These are phyloP conservation scores for Podospora pseudoanserina DNA, from an alignment of 495 filamentous ascomycete genomes.

Conservation along the genomic window DNA sequence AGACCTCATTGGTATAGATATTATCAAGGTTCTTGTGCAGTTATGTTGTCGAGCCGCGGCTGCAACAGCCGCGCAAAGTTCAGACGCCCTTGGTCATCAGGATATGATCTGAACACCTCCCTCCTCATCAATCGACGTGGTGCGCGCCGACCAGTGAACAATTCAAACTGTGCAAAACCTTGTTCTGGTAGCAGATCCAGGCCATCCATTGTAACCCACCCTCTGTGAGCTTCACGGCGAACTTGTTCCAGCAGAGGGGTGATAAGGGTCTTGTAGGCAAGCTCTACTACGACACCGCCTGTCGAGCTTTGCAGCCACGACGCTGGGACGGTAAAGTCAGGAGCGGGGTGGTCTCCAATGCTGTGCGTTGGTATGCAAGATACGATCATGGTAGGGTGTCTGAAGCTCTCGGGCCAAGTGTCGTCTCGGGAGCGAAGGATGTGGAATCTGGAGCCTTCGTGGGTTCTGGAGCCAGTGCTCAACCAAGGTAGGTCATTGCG, in stretches of 20 bases:
- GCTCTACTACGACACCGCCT: slow-evolving; percentile 68
- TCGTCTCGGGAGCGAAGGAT: slow-evolving; percentile 55
- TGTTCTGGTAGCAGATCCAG: slow-evolving; percentile 72
- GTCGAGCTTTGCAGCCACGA: slow-evolving; percentile 67
- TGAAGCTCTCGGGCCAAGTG: slow-evolving; percentile 59
- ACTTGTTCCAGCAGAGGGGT: slow-evolving; percentile 64
- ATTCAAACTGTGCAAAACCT: slow-evolving; percentile 72
- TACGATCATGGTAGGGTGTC: slow-evolving; percentile 62
- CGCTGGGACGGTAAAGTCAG: slow-evolving; percentile 64
- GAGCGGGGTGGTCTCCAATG: slow-evolving; percentile 54
- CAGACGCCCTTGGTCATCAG: slow-evolving; percentile 33
- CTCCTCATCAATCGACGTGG: slow-evolving; percentile 65
- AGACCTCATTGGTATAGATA: background rate
- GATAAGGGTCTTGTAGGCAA: slow-evolving; percentile 64
- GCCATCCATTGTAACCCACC: slow-evolving; percentile 69
- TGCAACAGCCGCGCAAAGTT: slow-evolving; percentile 27
- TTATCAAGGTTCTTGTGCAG: slow-evolving; percentile 29
- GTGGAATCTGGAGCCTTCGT: slow-evolving; percentile 50
- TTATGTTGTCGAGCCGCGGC: slow-evolving; percentile 33
- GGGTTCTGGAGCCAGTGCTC: slow-evolving; percentile 45
- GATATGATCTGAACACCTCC: slow-evolving; percentile 56
- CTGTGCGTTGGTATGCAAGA: slow-evolving; percentile 67
- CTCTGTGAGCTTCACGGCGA: slow-evolving; percentile 55
- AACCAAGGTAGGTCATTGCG: slow-evolving; percentile 39
- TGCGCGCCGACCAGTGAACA: slow-evolving; percentile 69